Conservation (phyloP, 306 rosid genomes). For the Hippophae gyantsensis region DNA sequence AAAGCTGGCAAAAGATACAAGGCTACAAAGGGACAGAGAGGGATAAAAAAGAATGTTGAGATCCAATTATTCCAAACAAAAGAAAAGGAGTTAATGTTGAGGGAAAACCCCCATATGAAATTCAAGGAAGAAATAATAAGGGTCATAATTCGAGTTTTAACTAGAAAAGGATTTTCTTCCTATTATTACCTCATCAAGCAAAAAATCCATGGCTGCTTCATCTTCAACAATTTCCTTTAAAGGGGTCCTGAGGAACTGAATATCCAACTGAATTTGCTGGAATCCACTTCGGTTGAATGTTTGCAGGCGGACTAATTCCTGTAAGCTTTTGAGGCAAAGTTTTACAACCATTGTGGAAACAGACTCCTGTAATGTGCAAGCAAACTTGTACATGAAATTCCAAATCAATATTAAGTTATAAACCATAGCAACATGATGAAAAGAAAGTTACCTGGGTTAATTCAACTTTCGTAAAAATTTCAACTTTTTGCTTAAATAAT, state of each 20-base stretch:
- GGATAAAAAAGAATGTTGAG: no score
- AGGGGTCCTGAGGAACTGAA: slow-evolving; percentile 72
- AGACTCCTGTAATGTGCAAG: slow-evolving; percentile 56
- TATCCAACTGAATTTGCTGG: slow-evolving; percentile 92
- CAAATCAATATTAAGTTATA: not conserved
- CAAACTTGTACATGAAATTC: slow-evolving; percentile 20
- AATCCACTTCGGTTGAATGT: slow-evolving; percentile 95
- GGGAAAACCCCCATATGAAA: no score
- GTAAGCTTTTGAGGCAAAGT: slow-evolving; percentile 79
- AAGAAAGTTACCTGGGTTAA: slow-evolving; percentile 65
- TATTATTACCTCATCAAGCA: slow-evolving; percentile 76
- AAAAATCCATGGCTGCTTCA: slow-evolving; percentile 86
- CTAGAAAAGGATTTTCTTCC: slow-evolving; percentile 2
- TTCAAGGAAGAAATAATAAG: no score
- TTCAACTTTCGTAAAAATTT: slow-evolving; percentile 89
- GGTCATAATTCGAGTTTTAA: not conserved
- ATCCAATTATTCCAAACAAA: no score
- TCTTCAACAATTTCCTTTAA: slow-evolving; percentile 72
- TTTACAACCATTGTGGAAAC: slow-evolving; percentile 71
- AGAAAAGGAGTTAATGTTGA: no score
- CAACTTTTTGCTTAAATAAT: slow-evolving; percentile 85
- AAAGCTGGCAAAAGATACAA: no score
- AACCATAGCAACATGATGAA: slow-evolving; percentile 16
- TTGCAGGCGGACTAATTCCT: slow-evolving; percentile 84
- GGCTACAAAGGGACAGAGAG: no score